Conservation (phyloP, 176 grass and related monocot genomes). For the Carex kokanica region DNA sequence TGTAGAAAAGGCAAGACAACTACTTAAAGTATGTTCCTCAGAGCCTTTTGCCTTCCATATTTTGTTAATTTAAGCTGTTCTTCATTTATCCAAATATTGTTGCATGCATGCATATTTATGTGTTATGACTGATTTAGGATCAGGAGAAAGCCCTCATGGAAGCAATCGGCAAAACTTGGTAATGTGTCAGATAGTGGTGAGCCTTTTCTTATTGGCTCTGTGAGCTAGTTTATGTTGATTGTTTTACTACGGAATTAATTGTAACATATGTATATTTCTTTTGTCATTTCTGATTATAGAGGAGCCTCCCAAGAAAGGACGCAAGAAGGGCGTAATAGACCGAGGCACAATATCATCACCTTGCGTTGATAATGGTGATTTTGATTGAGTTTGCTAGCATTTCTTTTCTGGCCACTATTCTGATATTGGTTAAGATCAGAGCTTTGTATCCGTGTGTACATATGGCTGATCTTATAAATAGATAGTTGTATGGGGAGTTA, state of each 20-base stretch:
- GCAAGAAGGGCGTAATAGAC: neutral
- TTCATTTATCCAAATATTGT: neutral
- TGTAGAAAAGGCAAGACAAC: constrained; percentile 49
- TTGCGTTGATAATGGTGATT: neutral
- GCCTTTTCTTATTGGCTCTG: neutral
- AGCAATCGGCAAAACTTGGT: constrained; percentile 45
- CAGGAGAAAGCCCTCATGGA: constrained; percentile 60
- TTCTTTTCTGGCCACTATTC: neutral
- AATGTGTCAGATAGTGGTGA: constrained; percentile 36
- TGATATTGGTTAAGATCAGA: neutral
- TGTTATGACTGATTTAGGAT: constrained; percentile 31
- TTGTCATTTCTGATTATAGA: neutral
- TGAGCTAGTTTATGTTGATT: neutral
- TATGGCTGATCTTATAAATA: constrained; percentile 4
- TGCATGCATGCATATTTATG: constrained; percentile 26
- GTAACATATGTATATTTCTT: neutral
- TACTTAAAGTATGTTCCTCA: constrained; percentile 42
- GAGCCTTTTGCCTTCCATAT: neutral
- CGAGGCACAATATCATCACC: neutral
- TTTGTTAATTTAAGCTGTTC: neutral
- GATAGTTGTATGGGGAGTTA: neutral
- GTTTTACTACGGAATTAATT: neutral
- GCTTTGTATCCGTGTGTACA: neutral
- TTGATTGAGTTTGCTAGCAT: neutral
- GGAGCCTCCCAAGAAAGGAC: neutral